A percentile compares a stretch with the other conserved stretches of the same genome.
Evolutionary conservation across 2,329 filamentous ascomycete species (phyloP).

Genomic region (Colletotrichum incanum): DNA sequence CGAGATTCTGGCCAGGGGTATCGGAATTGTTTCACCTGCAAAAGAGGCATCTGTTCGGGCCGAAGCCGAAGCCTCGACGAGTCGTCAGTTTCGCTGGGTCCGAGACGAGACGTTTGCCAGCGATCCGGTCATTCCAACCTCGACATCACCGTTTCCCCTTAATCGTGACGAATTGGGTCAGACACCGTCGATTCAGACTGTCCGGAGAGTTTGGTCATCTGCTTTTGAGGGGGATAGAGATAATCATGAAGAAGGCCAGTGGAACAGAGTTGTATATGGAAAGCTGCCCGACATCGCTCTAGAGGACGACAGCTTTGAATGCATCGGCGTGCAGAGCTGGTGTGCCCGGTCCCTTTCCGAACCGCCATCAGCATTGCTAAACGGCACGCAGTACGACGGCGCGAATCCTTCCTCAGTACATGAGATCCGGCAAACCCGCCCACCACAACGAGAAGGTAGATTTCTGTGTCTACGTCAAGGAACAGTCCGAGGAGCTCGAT

Average conservation of each 20-base stretch:
- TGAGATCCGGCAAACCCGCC: constrained; percentile 1
- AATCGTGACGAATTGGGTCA: not conserved
- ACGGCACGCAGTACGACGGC: constrained; percentile 1
- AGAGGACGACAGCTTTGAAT: not conserved
- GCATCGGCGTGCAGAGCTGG: not conserved
- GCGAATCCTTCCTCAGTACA: not conserved
- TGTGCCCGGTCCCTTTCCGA: too few species aligned
- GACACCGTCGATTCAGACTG: not conserved
- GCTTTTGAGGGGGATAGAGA: not conserved
- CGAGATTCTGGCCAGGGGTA: not conserved
- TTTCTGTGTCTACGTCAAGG: not conserved
- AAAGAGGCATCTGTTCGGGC: not conserved
- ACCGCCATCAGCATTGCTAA: not conserved
- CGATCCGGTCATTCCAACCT: not conserved
- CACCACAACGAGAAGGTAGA: constrained; percentile 3
- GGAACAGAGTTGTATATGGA: not conserved
- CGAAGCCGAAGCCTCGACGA: not conserved
- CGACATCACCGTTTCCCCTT: not conserved
- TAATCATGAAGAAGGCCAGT: not conserved
- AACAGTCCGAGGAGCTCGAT: not conserved
- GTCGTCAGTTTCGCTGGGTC: not conserved
- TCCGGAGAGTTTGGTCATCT: not conserved
- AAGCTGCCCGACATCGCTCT: not conserved
- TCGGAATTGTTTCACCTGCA: not conserved
- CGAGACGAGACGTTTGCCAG: not conserved